A percentile compares a stretch with the other conserved stretches of the same genome.
Evolutionary conservation across 148 eudicot genomes (phyloP).

Genomic region (Fagopyrum tataricum): DNA sequence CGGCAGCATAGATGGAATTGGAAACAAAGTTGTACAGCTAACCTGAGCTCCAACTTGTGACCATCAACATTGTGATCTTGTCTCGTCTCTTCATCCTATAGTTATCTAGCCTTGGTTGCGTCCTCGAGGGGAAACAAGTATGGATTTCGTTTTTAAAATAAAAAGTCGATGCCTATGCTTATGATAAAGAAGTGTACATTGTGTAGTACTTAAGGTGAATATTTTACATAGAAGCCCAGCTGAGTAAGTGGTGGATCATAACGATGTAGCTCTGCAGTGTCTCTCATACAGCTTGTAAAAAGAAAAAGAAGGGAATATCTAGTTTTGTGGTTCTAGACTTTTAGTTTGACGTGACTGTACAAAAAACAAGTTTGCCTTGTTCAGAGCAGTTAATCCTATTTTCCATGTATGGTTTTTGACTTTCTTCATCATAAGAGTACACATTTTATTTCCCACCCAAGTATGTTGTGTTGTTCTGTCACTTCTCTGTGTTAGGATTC

Average conservation of each 20-base stretch:
- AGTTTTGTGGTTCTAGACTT: background rate
- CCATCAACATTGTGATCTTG: background rate
- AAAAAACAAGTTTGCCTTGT: background rate
- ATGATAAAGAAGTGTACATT: conserved; percentile 2
- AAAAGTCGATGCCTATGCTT: background rate
- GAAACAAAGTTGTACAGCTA: conserved; percentile 14
- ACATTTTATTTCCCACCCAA: background rate
- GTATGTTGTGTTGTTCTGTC: no score
- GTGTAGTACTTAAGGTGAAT: conserved; percentile 9
- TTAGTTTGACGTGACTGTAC: conserved; percentile 1
- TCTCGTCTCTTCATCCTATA: background rate
- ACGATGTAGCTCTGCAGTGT: conserved; percentile 4
- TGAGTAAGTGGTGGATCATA: background rate
- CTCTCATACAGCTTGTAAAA: background rate
- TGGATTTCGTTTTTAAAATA: background rate
- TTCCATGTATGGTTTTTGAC: background rate
- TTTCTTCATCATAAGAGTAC: conserved; percentile 7
- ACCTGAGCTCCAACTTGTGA: conserved; percentile 5
- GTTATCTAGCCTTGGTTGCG: background rate
- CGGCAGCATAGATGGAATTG: background rate
- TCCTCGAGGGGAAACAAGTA: background rate
- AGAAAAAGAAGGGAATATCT: background rate
- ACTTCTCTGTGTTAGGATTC: no score
- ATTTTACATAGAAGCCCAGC: conserved; percentile 9
- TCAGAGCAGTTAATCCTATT: background rate